Evolutionary conservation across 441 rosid genomes (phyloP), one percentile per base, ranked within the genome.

Genomic region (Adansonia grandidieri): DNA sequence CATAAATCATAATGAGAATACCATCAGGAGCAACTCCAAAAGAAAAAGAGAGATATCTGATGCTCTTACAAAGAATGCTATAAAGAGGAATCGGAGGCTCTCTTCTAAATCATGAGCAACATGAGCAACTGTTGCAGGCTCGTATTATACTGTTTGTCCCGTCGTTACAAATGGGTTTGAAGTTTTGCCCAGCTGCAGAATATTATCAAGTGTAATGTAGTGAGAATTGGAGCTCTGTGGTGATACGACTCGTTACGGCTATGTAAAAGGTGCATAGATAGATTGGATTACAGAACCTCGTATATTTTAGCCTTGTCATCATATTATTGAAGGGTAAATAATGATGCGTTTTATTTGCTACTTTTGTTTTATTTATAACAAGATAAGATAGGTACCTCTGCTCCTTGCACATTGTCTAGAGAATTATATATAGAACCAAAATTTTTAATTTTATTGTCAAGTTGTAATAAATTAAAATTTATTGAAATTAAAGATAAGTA

Each of bases 11-110:
- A 82, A 83, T 10, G 69, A 67, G 77, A 69, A 61, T 76, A 85
- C 68, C 22, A 82, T 82, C 81, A 87, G 82, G 76, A 88, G 74
- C 84, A 87, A 80, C 84, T 77, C 82, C 40, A 93, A 89, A 86
- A 82, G 90, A 68, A 85, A 87, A 80, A 88, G 88, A 81, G 94
- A 89, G 87, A 89, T 88, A 22, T 80, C 88, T 19, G 84, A 91
- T 77, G 90, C 90, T 45, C 80, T 87, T 9, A 78, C 81, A 45
- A 89, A 85, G 82, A 80, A 88, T 74, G 83, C 88, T 37, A 77
- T 83, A 63, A 91, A 89, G 86, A 88, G 86, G 83, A 84, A 84
- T 51, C 85, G 85, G 85, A 91, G 85, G 80, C 75, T 82, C 54
- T 7, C 66, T 7, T 65, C 78, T 7, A 81, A 75, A 65, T 40